Evolutionary conservation across 257 asterid species (phyloP).

Genomic region (Voacanga thouarsii): DNA sequence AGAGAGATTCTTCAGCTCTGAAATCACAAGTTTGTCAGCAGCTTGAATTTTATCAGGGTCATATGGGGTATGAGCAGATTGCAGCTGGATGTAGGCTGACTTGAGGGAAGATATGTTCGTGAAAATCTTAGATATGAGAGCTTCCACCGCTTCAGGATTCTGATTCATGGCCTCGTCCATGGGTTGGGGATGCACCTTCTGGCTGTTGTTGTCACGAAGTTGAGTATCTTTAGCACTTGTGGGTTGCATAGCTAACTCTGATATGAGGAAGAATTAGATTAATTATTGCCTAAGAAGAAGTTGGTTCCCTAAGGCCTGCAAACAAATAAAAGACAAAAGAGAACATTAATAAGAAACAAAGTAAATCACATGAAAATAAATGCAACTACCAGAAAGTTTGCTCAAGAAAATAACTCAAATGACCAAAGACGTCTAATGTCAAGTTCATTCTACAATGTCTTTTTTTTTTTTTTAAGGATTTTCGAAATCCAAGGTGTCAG

Average conservation of each 20-base stretch:
- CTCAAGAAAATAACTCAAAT: not conserved
- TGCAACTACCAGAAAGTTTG: not conserved
- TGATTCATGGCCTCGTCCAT: constrained; percentile 90
- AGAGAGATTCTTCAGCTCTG: constrained; percentile 86
- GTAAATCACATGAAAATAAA: not conserved
- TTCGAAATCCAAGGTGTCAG: not conserved
- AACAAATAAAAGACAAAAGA: constrained; percentile 12
- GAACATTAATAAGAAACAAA: constrained; percentile 13
- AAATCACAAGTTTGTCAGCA: constrained; percentile 92
- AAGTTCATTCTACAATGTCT: not conserved
- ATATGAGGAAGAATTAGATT: constrained; percentile 25
- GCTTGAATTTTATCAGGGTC: constrained; percentile 97
- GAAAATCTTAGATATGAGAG: constrained; percentile 75
- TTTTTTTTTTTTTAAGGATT: not conserved
- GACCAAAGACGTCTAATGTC: not conserved
- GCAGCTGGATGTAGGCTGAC: constrained; percentile 92
- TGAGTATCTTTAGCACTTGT: constrained; percentile 83
- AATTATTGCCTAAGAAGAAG: constrained; percentile 24
- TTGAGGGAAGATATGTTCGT: constrained; percentile 85
- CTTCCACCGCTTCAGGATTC: constrained; percentile 89
- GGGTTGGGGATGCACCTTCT: constrained; percentile 98
- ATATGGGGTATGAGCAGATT: constrained; percentile 93
- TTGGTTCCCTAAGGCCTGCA: constrained; percentile 11
- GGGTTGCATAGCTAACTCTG: constrained; percentile 93
- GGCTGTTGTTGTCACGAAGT: constrained; percentile 92